Evolutionary conservation across 331 rosid genomes (phyloP).

Genomic region (Prunus yedoensis): DNA sequence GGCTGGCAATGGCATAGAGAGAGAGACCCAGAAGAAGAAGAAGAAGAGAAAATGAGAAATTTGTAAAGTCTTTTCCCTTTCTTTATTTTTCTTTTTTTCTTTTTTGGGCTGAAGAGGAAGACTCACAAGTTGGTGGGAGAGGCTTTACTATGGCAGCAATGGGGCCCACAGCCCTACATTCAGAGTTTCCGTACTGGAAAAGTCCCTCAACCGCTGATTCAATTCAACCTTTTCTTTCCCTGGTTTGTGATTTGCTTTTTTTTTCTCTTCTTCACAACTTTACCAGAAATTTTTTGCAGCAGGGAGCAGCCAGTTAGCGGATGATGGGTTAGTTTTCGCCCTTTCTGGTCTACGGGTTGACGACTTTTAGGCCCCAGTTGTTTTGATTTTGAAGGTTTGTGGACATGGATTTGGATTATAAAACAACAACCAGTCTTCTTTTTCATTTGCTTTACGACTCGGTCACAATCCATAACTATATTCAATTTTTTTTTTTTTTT

Average conservation of each 20-base stretch:
- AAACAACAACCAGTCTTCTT: too few species aligned
- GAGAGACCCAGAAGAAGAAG: background rate
- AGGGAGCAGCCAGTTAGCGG: too few species aligned
- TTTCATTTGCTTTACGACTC: too few species aligned
- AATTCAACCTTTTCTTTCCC: background rate
- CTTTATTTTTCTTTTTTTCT: background rate
- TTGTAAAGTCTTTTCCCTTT: background rate
- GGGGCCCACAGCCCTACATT: background rate
- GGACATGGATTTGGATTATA: too few species aligned
- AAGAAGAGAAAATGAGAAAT: background rate
- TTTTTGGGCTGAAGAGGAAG: background rate
- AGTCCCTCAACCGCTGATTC: background rate
- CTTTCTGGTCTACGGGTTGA: too few species aligned
- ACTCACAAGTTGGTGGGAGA: background rate
- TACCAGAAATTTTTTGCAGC: too few species aligned
- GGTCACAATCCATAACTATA: too few species aligned
- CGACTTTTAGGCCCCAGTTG: too few species aligned
- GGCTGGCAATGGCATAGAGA: slow-evolving; percentile 7
- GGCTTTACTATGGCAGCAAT: background rate
- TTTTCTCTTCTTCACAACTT: background rate
- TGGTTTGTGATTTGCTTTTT: background rate
- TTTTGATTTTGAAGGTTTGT: too few species aligned
- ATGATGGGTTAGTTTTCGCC: too few species aligned
- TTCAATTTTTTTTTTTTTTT: too few species aligned
- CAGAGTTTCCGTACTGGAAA: background rate